These are phyloP conservation scores for Mycena vulgaris DNA, from an alignment of 768 basidiomycete species.

Conservation along the genomic window DNA sequence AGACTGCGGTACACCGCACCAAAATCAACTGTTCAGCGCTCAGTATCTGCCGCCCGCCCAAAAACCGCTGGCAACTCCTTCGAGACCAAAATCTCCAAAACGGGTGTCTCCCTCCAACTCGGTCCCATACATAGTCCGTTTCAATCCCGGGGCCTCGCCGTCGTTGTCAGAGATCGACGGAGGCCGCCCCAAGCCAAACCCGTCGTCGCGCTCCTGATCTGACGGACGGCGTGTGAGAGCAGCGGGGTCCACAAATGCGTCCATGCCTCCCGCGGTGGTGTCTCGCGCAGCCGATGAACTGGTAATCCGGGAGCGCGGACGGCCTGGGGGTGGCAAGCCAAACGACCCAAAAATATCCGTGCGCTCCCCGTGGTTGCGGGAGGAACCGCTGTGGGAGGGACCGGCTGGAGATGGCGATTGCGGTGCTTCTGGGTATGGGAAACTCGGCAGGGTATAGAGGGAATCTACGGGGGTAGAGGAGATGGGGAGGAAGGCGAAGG, in stretches of 20 bases:
- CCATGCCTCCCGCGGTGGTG: slow-evolving; percentile 41
- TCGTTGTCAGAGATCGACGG: slow-evolving; percentile 9
- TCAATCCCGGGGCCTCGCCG: slow-evolving; percentile 60
- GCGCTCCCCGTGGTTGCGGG: slow-evolving; percentile 52
- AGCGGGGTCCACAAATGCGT: slow-evolving; percentile 55
- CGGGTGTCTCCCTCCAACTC: slow-evolving; percentile 87
- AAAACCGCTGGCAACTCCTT: slow-evolving; percentile 81
- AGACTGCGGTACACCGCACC: neutral
- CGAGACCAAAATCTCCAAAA: slow-evolving; percentile 88
- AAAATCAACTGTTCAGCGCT: slow-evolving; percentile 26
- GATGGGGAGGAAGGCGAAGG: slow-evolving; percentile 66
- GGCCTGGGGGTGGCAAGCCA: slow-evolving; percentile 59
- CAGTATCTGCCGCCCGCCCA: slow-evolving; percentile 71
- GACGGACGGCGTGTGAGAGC: slow-evolving; percentile 51
- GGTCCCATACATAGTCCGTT: slow-evolving; percentile 88
- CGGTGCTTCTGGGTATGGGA: slow-evolving; percentile 70
- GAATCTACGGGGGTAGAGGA: slow-evolving; percentile 66
- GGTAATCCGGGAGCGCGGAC: slow-evolving; percentile 58
- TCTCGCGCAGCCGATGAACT: slow-evolving; percentile 45
- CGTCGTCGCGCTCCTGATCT: slow-evolving; percentile 40
- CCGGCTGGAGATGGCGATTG: slow-evolving; percentile 71
- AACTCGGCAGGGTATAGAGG: slow-evolving; percentile 58
- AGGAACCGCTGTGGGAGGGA: slow-evolving; percentile 41
- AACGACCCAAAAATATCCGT: slow-evolving; percentile 64
- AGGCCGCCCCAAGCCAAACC: slow-evolving; percentile 47